A percentile compares a stretch with the other conserved stretches of the same genome.
Conservation (phyloP, 2,329 filamentous ascomycete genomes). For the Xylaria sp. region DNA sequence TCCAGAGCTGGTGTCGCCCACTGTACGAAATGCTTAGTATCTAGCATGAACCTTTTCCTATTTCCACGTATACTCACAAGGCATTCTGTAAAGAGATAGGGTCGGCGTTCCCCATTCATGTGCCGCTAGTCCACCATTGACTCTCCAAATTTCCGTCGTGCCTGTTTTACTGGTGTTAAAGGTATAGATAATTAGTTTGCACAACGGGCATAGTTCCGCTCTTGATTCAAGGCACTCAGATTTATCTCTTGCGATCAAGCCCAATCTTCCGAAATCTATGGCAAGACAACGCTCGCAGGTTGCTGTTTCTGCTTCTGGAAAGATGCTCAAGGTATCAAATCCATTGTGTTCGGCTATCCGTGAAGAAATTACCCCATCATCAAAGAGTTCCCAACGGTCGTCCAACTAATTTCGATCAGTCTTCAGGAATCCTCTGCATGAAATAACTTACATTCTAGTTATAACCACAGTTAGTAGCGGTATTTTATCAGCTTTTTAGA, state of each 20-base stretch:
- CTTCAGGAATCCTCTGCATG: background rate
- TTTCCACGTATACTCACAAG: slow-evolving; percentile 9
- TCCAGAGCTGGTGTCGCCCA: too few relatives aligned
- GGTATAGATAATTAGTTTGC: slow-evolving; percentile 1
- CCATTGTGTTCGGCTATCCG: background rate
- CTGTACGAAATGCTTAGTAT: background rate
- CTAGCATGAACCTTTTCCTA: too few relatives aligned
- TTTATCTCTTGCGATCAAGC: background rate
- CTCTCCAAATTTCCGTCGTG: slow-evolving; percentile 15
- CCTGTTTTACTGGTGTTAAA: background rate
- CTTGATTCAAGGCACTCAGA: background rate
- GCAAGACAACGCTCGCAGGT: slow-evolving; percentile 14
- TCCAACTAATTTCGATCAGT: slow-evolving; percentile 17
- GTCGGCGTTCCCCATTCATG: background rate
- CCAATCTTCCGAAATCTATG: background rate
- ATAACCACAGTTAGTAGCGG: background rate
- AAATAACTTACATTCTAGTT: slow-evolving; percentile 4
- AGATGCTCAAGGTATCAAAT: background rate
- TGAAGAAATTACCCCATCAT: background rate
- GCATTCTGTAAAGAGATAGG: slow-evolving; percentile 18
- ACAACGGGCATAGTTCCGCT: slow-evolving; percentile 1
- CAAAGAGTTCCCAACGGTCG: slow-evolving; percentile 3
- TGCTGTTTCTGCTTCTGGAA: background rate
- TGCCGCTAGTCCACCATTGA: slow-evolving; percentile 5
- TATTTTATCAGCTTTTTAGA: background rate